Evolutionary conservation across 192 early-diverging fungal genomes (phyloP).

Genomic region (Umbelopsis ramanniana): DNA sequence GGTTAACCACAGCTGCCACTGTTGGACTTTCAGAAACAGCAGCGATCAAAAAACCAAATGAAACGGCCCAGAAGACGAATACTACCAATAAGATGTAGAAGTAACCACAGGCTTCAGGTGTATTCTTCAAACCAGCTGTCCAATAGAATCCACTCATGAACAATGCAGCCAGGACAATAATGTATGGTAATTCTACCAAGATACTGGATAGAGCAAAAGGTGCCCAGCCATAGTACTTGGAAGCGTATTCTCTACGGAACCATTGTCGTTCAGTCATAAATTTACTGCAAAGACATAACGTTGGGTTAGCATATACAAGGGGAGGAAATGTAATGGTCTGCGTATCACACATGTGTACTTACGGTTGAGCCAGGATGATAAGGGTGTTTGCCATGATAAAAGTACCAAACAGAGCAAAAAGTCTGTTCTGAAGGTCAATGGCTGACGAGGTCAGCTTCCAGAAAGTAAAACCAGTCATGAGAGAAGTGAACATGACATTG

Average conservation of each 20-base stretch:
- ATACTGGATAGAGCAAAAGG: slow-evolving; percentile 69
- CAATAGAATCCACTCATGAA: slow-evolving; percentile 81
- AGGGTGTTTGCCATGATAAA: slow-evolving; percentile 66
- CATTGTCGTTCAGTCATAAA: slow-evolving; percentile 68
- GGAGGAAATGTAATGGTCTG: too few relatives aligned
- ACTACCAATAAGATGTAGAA: slow-evolving; percentile 66
- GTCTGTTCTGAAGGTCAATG: slow-evolving; percentile 64
- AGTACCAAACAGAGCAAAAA: slow-evolving; percentile 75
- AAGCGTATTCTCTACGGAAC: slow-evolving; percentile 68
- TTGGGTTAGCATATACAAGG: neutral
- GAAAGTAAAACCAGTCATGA: slow-evolving; percentile 75
- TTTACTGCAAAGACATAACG: slow-evolving; percentile 14
- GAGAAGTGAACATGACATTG: slow-evolving; percentile 57
- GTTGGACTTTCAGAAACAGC: slow-evolving; percentile 59
- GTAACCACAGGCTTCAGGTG: slow-evolving; percentile 57
- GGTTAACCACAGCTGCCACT: slow-evolving; percentile 65
- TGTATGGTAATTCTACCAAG: slow-evolving; percentile 71
- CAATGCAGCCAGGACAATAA: slow-evolving; percentile 58
- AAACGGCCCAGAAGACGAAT: slow-evolving; percentile 67
- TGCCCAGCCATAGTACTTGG: slow-evolving; percentile 70
- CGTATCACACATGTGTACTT: neutral
- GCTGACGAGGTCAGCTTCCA: slow-evolving; percentile 59
- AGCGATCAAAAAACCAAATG: slow-evolving; percentile 72
- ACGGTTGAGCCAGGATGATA: slow-evolving; percentile 72
- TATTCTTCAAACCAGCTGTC: slow-evolving; percentile 63